Evolutionary conservation across 1,284 basidiomycete genomes (phyloP), one percentile per base, ranked within the genome.

Genomic region (Rhizoctonia solani): DNA sequence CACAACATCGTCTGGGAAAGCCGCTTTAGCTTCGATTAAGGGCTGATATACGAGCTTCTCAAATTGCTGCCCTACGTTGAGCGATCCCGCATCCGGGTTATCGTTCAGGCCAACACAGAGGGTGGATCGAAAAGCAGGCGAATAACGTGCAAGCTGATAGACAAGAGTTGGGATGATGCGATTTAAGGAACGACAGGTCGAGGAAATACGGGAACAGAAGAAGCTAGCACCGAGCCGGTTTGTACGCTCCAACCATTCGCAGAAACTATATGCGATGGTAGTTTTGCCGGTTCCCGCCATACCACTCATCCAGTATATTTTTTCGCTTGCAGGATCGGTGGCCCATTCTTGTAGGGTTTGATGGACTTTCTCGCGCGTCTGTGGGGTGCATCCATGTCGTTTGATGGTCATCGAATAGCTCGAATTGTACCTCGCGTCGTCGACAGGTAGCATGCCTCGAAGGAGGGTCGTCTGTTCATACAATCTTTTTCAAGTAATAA

Each of bases 261-360:
- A 58, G 8, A 58, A 21, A 34, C 23, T 58, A n/a, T 44, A 58
- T 29, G 54, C 39, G 23, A 44, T 9, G 13, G 41, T 58, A 3
- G 50, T 53, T n/a, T 53, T 53, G 27, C 50, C 50, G 27, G n/a
- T n/a, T n/a, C n/a, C n/a, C n/a, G n/a, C n/a, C n/a, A n/a, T n/a
- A n/a, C n/a, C n/a, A n/a, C n/a, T 58, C 42, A 59, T n/a, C 56
- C 56, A 59, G 30, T 47, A 32, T 29, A 61, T 34, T 49, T 47
- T 47, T 3, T 42, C 11, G n/a, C 42, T 14, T 4, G n/a, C 19
- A 23, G 25, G 11, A 8, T 47, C n/a, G 16, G 30, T 5, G 16
- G 29, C 29, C 56, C 56, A 59, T n/a, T n/a, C 21, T 21, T 47
- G 56, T n/a, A 49, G 23, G 16, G 11, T 25, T 27, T 30, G 27